A percentile compares a stretch with the other conserved stretches of the same genome.
These are phyloP conservation scores for Aegilops sharonensis DNA, from an alignment of 176 grass and related monocot genomes.

Conservation along the genomic window DNA sequence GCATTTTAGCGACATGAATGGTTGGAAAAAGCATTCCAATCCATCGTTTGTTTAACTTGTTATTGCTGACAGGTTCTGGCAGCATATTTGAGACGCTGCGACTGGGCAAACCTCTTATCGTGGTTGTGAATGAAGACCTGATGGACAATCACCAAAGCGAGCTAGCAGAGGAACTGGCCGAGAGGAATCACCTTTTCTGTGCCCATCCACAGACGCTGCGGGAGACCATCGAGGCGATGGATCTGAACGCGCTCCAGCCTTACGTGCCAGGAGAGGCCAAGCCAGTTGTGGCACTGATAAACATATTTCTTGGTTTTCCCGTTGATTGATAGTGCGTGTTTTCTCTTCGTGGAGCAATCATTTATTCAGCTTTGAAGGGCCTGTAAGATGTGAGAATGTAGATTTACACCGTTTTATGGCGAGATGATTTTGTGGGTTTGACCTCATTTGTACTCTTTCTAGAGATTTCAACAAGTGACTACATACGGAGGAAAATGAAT, in stretches of 20 bases:
- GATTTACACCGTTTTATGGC: no score
- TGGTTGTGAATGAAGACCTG: conserved; percentile 86
- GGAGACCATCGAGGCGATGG: conserved; percentile 58
- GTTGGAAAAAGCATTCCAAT: neutral
- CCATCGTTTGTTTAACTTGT: neutral
- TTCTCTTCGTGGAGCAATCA: neutral
- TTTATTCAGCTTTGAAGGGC: no score
- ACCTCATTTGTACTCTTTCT: no score
- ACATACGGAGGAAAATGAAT: no score
- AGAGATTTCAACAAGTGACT: no score
- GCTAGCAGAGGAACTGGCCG: conserved; percentile 77
- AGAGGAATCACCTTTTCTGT: conserved; percentile 79
- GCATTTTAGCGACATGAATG: neutral
- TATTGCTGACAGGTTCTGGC: conserved; percentile 63
- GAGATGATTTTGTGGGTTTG: no score
- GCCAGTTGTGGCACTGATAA: conserved; percentile 48
- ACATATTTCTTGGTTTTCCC: conserved; percentile 61
- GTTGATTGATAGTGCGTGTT: conserved; percentile 4
- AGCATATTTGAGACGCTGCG: conserved; percentile 87
- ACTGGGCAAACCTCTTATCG: conserved; percentile 64
- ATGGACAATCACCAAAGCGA: conserved; percentile 94
- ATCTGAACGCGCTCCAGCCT: conserved; percentile 45
- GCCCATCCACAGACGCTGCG: conserved; percentile 48
- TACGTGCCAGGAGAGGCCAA: conserved; percentile 63
- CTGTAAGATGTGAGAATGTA: no score